Percentiles rank a stretch among this genome's conserved stretches.
Conservation (phyloP, 345 rosid genomes). For the Gossypium arboreum region DNA sequence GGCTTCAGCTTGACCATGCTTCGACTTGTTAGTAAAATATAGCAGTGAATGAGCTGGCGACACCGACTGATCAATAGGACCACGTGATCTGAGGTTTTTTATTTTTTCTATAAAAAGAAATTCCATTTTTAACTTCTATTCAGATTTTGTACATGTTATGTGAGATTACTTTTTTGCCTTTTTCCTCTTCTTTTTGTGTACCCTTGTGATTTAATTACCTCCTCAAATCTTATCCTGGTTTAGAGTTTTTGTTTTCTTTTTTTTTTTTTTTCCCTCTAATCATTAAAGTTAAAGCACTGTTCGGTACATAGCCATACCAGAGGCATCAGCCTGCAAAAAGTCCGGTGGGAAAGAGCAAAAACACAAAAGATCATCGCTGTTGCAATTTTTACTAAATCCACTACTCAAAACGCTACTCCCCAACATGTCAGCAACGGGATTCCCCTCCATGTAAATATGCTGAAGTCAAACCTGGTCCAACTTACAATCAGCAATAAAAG, state of each 20-base stretch:
- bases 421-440: too few relatives aligned
- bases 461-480: too few relatives aligned
- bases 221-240: neutral
- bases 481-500: too few relatives aligned
- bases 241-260: neutral
- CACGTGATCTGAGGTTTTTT: slow-evolving; percentile 33
- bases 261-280: too few relatives aligned
- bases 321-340: too few relatives aligned
- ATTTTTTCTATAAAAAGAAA: neutral
- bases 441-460: too few relatives aligned
- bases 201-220: neutral
- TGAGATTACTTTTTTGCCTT: neutral
- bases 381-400: too few relatives aligned
- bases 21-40: slow-evolving; percentile 25
- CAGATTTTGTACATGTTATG: neutral
- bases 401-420: too few relatives aligned
- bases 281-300: too few relatives aligned
- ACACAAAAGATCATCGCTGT: too few relatives aligned
- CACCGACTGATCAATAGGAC: slow-evolving; percentile 36
- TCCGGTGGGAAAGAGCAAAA: too few relatives aligned
- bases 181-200: neutral
- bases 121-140: neutral
- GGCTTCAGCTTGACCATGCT: slow-evolving; percentile 29
- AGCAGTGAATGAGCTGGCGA: slow-evolving; percentile 42
- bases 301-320: too few relatives aligned